phyloP scores from a whole-genome alignment of 2,329 filamentous ascomycete genomes.

The Huntiella abstrusa region DNA sequence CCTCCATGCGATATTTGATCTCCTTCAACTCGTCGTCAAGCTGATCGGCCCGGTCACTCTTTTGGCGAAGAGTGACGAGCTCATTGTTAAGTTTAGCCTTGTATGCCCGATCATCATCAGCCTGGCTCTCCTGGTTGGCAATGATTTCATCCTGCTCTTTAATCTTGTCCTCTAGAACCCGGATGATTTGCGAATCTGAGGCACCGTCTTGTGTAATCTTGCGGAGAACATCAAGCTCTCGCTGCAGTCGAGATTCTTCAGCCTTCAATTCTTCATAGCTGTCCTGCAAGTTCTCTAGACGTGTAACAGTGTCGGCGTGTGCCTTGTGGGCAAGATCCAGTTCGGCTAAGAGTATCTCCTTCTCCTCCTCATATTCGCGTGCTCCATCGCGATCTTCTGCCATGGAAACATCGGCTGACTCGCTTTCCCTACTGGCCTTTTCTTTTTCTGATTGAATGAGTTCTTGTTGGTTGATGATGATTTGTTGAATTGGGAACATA shows the following conservation, averaged over 20 bases:
- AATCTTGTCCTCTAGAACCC: conserved; percentile 35
- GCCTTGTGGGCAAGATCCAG: conserved; percentile 35
- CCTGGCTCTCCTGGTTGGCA: conserved; percentile 46
- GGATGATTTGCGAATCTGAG: conserved; percentile 32
- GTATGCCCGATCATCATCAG: conserved; percentile 31
- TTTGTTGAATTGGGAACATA: conserved; percentile 27
- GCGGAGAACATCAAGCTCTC: conserved; percentile 31
- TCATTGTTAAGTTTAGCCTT: conserved; percentile 30
- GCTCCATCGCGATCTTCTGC: conserved; percentile 32
- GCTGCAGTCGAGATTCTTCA: conserved; percentile 38
- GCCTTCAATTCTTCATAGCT: conserved; percentile 47
- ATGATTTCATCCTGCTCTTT: conserved; percentile 55
- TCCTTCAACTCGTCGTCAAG: conserved; percentile 41
- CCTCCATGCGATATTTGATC: conserved; percentile 37
- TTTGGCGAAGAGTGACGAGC: conserved; percentile 26
- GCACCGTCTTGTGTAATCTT: conserved; percentile 32
- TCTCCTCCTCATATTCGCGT: conserved; percentile 36
- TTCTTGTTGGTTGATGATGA: conserved; percentile 25
- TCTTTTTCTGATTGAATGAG: conserved; percentile 14
- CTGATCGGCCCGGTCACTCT: conserved; percentile 29
- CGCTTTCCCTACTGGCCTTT: conserved; percentile 12
- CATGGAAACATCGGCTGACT: conserved; percentile 18
- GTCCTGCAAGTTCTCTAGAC: conserved; percentile 39
- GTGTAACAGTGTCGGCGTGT: conserved; percentile 38
- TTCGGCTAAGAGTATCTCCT: conserved; percentile 30